Conservation (phyloP, 257 asterid genomes). For the Solanum lignicaule region DNA sequence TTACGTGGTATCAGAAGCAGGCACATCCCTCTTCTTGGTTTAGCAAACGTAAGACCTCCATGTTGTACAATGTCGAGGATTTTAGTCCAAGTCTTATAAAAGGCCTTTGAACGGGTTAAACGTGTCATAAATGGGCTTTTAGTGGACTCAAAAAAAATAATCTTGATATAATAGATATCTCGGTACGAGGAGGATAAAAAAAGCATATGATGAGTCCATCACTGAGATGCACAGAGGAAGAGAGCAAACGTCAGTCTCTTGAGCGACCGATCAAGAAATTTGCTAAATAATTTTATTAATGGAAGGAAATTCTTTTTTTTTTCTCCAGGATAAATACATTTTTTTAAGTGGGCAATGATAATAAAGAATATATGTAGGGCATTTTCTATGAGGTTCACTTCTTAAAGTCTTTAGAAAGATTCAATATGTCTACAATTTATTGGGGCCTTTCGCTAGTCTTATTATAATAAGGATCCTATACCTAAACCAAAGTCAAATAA, state of each 20-base stretch:
- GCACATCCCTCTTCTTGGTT: not conserved
- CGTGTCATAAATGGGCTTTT: too few relatives aligned
- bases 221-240: too few relatives aligned
- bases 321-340: not conserved
- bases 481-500: not conserved
- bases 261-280: too few relatives aligned
- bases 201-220: too few relatives aligned
- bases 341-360: not conserved
- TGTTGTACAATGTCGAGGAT: not conserved
- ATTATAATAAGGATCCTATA: constrained; percentile 2
- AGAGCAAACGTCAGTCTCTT: too few relatives aligned
- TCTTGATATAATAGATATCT: too few relatives aligned
- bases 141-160: too few relatives aligned
- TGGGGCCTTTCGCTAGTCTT: not conserved
- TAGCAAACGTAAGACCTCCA: not conserved
- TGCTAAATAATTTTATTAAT: too few relatives aligned
- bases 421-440: constrained; percentile 19
- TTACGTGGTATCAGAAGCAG: not conserved
- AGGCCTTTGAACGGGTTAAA: too few relatives aligned
- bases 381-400: constrained; percentile 2
- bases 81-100: too few relatives aligned
- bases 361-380: constrained; percentile 2
- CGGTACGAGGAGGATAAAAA: too few relatives aligned
- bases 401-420: constrained; percentile 22
- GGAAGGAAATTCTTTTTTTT: not conserved